Evolutionary conservation across 2,329 filamentous ascomycete species (phyloP), one percentile per base, ranked within the genome.

Genomic region (Lecanosticta acicola): DNA sequence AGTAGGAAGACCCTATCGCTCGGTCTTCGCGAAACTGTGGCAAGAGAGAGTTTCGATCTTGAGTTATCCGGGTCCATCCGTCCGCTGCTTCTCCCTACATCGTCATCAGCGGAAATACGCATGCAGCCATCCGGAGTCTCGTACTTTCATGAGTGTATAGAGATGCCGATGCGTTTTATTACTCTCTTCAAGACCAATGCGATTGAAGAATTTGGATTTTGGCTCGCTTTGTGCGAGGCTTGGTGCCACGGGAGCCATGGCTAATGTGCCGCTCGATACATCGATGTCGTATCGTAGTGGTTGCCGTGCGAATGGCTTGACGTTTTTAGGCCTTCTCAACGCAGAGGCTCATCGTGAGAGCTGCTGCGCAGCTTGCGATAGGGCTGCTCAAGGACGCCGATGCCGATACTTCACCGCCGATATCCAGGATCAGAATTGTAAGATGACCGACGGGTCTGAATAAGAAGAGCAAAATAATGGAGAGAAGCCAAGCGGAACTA

Each of bases 71-170:
- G 40, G 66, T 63, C 57, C 69, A 62, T 32, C 65, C 68, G 13
- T 48, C 42, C 10, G 56, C 53, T 7, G 69, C 70, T 50, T 72
- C 68, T 33, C 64, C 57, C 69, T 72, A 40, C 21, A 14, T n/a
- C 5, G 26, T 50, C 21, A 50, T 39, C 29, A 32, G 4, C 8
- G 26, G 20, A 19, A n/a, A 24, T n/a, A 16, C 33, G 26, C 10
- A 18, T 3, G 18, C 10, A 14, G 4, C 2, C 9, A 32, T 4
- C 13, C n/a, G n/a, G 41, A 26, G 7, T 42, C 26, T 14, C 37
- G 7, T 41, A 72, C 71, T 56, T 70, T 67, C 58, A 73, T 68
- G 45, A 66, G 38, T 21, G 57, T 64, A 48, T 73, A 69, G 13
- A 68, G 50, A 14, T 56, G 53, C 21, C 56, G 60, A 46, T 66